Conservation (phyloP, 1,284 basidiomycete species). For the Flammula alnicola region DNA sequence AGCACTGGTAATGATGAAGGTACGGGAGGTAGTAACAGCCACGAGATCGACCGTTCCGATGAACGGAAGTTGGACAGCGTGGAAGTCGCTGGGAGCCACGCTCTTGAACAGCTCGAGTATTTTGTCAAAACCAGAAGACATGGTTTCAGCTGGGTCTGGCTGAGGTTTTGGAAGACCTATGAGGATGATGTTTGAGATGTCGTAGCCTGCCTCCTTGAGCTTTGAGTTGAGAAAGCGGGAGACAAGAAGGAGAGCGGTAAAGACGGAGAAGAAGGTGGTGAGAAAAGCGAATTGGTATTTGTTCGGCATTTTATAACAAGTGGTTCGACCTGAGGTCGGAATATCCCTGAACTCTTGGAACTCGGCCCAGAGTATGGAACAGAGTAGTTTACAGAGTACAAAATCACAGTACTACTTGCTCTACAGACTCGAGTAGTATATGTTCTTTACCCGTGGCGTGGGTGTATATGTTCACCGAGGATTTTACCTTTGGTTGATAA, state of each 20-base stretch:
- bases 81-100: slow-evolving; percentile 28
- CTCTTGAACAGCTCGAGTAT: slow-evolving; percentile 25
- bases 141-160: slow-evolving; percentile 9
- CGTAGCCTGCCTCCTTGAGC: slow-evolving; percentile 60
- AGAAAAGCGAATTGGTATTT: slow-evolving; percentile 55
- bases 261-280: slow-evolving; percentile 51
- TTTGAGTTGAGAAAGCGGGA: slow-evolving; percentile 44
- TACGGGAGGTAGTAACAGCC: slow-evolving; percentile 47
- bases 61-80: slow-evolving; percentile 32
- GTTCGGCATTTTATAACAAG: slow-evolving; percentile 44
- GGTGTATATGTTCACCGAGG: neutral
- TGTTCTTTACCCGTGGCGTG: slow-evolving; percentile 2
- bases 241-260: slow-evolving; percentile 49
- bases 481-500: neutral
- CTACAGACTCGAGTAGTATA: too few relatives aligned
- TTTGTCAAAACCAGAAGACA: too few relatives aligned
- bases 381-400: neutral
- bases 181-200: slow-evolving; percentile 63
- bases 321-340: slow-evolving; percentile 9
- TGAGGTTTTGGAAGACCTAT: slow-evolving; percentile 53
- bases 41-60: slow-evolving; percentile 42
- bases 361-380: slow-evolving; percentile 15
- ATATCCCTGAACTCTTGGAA: neutral
- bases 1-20: slow-evolving; percentile 42
- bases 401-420: neutral